Conservation (phyloP, 2,329 filamentous ascomycete species). For the Trichophyton schoenleinii region DNA sequence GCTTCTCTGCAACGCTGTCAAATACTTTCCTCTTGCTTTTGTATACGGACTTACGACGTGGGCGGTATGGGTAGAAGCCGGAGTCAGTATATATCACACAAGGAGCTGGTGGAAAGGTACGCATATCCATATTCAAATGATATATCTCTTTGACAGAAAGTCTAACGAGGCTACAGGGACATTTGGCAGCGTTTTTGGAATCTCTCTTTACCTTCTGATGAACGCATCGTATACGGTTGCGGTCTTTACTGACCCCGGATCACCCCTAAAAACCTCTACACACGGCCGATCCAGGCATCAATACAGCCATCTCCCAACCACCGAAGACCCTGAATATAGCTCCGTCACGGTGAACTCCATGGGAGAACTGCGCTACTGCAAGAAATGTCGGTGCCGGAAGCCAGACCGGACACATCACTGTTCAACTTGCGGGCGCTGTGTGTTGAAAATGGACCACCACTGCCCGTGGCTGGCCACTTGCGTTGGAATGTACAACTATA, state of each 20-base stretch:
- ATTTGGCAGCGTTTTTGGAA: conserved; percentile 39
- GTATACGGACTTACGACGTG: conserved; percentile 85
- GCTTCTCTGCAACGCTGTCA: conserved; percentile 64
- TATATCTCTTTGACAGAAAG: neutral
- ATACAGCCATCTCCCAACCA: conserved; percentile 73
- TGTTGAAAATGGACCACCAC: conserved; percentile 99
- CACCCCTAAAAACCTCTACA: conserved; percentile 34
- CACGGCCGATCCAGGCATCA: conserved; percentile 19
- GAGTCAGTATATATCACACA: conserved; percentile 50
- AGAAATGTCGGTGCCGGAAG: conserved; percentile 91
- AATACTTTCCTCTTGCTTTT: conserved; percentile 77
- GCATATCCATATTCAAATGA: conserved; percentile 2
- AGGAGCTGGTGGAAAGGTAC: conserved; percentile 37
- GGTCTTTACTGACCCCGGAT: conserved; percentile 83
- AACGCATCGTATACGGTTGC: conserved; percentile 86
- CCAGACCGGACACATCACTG: conserved; percentile 95
- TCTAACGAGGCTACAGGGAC: conserved; percentile 17
- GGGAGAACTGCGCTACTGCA: conserved; percentile 80
- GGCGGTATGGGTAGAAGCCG: conserved; percentile 78
- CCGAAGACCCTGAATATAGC: conserved; percentile 49
- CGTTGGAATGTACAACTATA: conserved; percentile 88
- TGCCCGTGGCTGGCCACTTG: conserved; percentile 97
- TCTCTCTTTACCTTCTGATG: conserved; percentile 62
- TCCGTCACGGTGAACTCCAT: conserved; percentile 87
- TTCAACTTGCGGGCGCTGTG: conserved; percentile 83